Conservation (phyloP, 768 basidiomycete genomes). For the Suillus placidus region DNA sequence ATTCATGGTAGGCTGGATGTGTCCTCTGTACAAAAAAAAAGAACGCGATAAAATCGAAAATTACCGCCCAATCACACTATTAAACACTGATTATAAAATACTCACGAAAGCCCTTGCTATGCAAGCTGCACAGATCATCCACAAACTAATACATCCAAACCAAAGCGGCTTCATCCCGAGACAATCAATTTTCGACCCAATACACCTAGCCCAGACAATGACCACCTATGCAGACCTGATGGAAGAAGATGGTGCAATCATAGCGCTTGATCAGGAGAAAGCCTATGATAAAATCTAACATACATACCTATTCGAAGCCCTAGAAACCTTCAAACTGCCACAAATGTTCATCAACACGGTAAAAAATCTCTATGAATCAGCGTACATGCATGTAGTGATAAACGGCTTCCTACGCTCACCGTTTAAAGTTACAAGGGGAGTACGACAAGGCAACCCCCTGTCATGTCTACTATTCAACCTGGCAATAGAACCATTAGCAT, state of each 20-base stretch:
- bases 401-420: background rate
- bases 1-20: constrained; percentile 36
- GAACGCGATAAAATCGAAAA: constrained; percentile 34
- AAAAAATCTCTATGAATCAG: background rate
- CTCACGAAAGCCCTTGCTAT: constrained; percentile 30
- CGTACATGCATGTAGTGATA: background rate
- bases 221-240: constrained; percentile 24
- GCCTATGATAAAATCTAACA: constrained; percentile 38
- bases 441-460: fast-evolving
- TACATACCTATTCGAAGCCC: constrained; percentile 32
- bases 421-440: background rate
- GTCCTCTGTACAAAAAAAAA: constrained; percentile 47
- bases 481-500: background rate
- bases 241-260: constrained; percentile 29
- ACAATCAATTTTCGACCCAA: constrained; percentile 36
- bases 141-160: constrained; percentile 32
- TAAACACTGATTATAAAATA: constrained; percentile 39
- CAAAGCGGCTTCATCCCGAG: constrained; percentile 44
- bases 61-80: constrained; percentile 42
- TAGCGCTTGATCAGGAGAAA: constrained; percentile 14
- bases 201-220: constrained; percentile 29
- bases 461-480: background rate
- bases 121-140: constrained; percentile 7
- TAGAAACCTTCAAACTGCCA: constrained; percentile 29
- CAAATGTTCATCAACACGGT: constrained; percentile 27